Evolutionary conservation across 2,329 filamentous ascomycete genomes (phyloP).

Genomic region (Phyllosticta citriasiana): DNA sequence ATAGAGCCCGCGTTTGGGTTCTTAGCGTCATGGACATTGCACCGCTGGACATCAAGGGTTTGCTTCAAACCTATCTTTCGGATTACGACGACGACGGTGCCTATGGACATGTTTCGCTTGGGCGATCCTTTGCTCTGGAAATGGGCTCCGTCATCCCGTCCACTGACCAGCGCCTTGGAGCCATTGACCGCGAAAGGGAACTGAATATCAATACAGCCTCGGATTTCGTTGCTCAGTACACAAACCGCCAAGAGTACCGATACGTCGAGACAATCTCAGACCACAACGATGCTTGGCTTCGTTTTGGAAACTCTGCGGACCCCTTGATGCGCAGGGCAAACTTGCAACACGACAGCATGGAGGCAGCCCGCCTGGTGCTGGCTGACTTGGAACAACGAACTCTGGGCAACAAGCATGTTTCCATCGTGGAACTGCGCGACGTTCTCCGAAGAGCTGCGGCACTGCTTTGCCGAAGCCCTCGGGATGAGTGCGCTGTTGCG

Average conservation of each 20-base stretch:
- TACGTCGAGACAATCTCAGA: constrained; percentile 69
- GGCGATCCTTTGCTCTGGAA: constrained; percentile 86
- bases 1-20: constrained; percentile 72
- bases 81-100: constrained; percentile 86
- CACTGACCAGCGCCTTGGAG: constrained; percentile 73
- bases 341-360: constrained; percentile 33
- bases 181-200: constrained; percentile 65
- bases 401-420: constrained; percentile 56
- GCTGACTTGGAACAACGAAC: constrained; percentile 64
- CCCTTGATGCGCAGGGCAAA: constrained; percentile 10
- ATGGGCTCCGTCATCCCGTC: constrained; percentile 79
- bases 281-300: constrained; percentile 55
- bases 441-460: constrained; percentile 77
- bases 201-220: constrained; percentile 82
- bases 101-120: constrained; percentile 85
- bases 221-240: constrained; percentile 95
- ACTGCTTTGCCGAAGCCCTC: constrained; percentile 67
- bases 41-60: constrained; percentile 85
- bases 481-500: constrained; percentile 67
- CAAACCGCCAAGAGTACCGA: constrained; percentile 89
- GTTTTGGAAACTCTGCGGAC: constrained; percentile 38
- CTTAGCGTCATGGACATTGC: constrained; percentile 70
- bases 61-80: constrained; percentile 88
- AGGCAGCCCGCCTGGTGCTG: constrained; percentile 49
- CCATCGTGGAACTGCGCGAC: constrained; percentile 66